phyloP scores from a whole-genome alignment of 345 rosid species.

The Arabidopsis suecica region DNA sequence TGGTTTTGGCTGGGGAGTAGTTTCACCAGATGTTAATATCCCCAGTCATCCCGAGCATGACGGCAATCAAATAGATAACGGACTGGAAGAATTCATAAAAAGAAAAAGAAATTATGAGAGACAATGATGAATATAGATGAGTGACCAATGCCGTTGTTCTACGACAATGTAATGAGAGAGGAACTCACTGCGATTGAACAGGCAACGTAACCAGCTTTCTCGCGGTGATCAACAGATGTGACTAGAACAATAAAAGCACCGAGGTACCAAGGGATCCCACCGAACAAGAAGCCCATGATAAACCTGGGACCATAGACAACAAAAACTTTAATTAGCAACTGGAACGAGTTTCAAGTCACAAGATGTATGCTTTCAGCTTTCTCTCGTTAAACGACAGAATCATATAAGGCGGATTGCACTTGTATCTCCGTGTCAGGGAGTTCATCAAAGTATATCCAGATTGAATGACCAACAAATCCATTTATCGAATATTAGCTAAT shows the following conservation, averaged over 20 bases:
- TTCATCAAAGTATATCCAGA: neutral
- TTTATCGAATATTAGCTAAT: neutral
- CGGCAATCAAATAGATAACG: conserved; percentile 60
- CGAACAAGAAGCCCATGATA: conserved; percentile 78
- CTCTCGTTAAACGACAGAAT: neutral
- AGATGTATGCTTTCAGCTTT: conserved; percentile 1
- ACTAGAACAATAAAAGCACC: conserved; percentile 68
- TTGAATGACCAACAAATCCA: neutral
- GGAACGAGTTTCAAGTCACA: neutral
- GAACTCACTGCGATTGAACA: conserved; percentile 78
- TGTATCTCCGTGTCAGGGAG: neutral
- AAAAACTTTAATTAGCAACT: neutral
- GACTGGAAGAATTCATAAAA: conserved; percentile 53
- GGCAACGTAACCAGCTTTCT: conserved; percentile 86
- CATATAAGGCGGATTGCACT: neutral
- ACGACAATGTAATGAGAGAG: neutral
- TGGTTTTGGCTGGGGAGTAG: neutral
- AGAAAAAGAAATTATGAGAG: conserved; percentile 12
- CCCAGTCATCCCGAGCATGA: conserved; percentile 62
- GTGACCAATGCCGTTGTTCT: neutral
- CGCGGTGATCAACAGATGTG: conserved; percentile 65
- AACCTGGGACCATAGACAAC: conserved; percentile 54
- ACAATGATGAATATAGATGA: neutral
- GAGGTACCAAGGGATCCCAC: conserved; percentile 86
- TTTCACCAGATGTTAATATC: conserved; percentile 58